Evolutionary conservation across 371 early-diverging fungal genomes (phyloP).

Genomic region (Vairimorpha necatrix): DNA sequence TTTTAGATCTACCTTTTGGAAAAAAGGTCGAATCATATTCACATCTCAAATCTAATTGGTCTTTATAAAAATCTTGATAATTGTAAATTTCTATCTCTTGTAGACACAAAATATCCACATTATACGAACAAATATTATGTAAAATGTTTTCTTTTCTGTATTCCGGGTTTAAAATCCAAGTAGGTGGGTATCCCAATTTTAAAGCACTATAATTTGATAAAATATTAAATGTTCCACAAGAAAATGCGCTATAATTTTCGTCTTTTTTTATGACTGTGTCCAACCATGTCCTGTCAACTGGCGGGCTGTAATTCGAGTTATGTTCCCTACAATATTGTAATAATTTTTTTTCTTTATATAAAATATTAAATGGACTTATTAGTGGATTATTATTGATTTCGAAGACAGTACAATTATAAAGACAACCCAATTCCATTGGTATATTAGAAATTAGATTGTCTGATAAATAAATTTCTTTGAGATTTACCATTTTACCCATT

Average conservation of each 20-base stretch:
- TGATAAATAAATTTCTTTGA: slow-evolving; percentile 78
- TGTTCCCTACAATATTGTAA: slow-evolving; percentile 82
- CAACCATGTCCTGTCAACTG: slow-evolving; percentile 84
- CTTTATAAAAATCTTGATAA: slow-evolving; percentile 74
- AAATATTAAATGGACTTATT: slow-evolving; percentile 71
- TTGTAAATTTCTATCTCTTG: slow-evolving; percentile 69
- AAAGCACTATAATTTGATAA: slow-evolving; percentile 83
- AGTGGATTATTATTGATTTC: slow-evolving; percentile 93
- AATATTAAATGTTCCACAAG: slow-evolving; percentile 86
- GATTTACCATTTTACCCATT: slow-evolving; percentile 73
- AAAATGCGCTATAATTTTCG: slow-evolving; percentile 67
- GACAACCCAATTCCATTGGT: slow-evolving; percentile 81
- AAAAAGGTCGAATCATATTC: slow-evolving; percentile 81
- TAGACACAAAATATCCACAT: slow-evolving; percentile 84
- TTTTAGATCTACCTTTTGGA: slow-evolving; percentile 82
- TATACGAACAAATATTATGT: slow-evolving; percentile 75
- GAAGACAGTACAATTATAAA: slow-evolving; percentile 80
- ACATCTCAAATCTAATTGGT: slow-evolving; percentile 59
- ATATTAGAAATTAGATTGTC: slow-evolving; percentile 80
- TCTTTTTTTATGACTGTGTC: slow-evolving; percentile 66
- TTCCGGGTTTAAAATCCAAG: slow-evolving; percentile 87
- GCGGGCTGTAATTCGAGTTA: slow-evolving; percentile 71
- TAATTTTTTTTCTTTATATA: slow-evolving; percentile 75
- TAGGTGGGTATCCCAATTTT: slow-evolving; percentile 84
- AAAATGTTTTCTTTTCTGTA: slow-evolving; percentile 81